These are phyloP conservation scores for Fomitopsis pinicola DNA, from an alignment of 1,284 basidiomycete genomes.

Conservation along the genomic window DNA sequence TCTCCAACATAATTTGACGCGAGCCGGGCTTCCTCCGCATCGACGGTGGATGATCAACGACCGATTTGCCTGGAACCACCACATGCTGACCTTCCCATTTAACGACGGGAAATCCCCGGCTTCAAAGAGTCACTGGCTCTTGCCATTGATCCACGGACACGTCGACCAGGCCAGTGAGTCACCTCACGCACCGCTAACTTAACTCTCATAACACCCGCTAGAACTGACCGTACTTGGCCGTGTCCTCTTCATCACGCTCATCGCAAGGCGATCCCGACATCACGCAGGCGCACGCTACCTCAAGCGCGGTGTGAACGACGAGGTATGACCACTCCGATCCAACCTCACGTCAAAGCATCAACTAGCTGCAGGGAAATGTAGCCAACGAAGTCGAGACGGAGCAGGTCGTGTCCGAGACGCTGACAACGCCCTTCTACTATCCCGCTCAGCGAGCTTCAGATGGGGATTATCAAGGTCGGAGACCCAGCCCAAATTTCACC, in stretches of 20 bases:
- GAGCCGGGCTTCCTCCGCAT: conserved; percentile 24
- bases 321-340: conserved; percentile 39
- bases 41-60: conserved; percentile 72
- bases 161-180: conserved; percentile 96
- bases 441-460: conserved; percentile 37
- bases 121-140: conserved; percentile 76
- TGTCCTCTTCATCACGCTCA: conserved; percentile 90
- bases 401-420: conserved; percentile 93
- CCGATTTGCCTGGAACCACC: conserved; percentile 95
- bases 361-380: conserved; percentile 76
- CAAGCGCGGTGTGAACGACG: conserved; percentile 92
- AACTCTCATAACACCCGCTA: conserved; percentile 26
- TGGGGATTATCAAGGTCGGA: conserved; percentile 34
- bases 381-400: conserved; percentile 99
- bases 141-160: conserved; percentile 93
- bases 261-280: conserved; percentile 91
- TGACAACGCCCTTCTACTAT: conserved; percentile 89
- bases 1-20: conserved; percentile 89
- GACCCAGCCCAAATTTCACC: conserved; percentile 83
- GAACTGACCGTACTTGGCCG: conserved; percentile 90
- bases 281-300: conserved; percentile 96
- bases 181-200: background rate
- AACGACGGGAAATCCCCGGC: conserved; percentile 27
- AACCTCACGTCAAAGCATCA: background rate
- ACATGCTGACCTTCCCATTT: conserved; percentile 77